Base-by-base conservation (phyloP, 495 filamentous ascomycete species). In the Trichoderma gamsii region DNA sequence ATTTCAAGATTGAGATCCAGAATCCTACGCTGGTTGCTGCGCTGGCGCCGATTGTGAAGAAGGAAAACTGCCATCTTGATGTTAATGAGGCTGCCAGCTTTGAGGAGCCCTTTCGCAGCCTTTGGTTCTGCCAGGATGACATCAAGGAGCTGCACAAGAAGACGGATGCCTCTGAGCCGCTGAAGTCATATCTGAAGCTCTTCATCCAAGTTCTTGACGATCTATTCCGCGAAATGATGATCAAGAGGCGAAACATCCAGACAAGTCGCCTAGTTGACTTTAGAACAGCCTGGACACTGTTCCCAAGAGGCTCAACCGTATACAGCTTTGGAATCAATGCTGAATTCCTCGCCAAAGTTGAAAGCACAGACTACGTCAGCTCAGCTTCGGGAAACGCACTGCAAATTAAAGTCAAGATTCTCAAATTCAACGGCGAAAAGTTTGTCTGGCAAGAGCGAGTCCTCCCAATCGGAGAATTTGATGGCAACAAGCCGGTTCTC, bases 111-210 rank as follows among this genome's bases (percentile, higher is more conserved):
- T 80, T 81, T 70, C 73, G 68, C 29, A 66, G 71, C 38, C 70
- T 81, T 15, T 81, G 72, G 71, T 80, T 80, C 71, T 71, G 69
- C 59, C 74, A 80, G 69, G 71, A 75, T 63, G 73, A 75, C 64
- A 77, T 80, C 65, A 44, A 69, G 52, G 73, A 69, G 25, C 65
- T 73, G 44, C 63, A 69, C 52, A 59, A 67, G 5, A 46, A 49
- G 9, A 70, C 72, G 29, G 68, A 69, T 13, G 29, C 66, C 0
- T 51, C 64, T 38, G 64, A 71, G 15, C 64, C 74, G 0, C 66
- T 76, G 12, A 67, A 71, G 32, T 71, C 77, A 32, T 77, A 76
- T 67, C 41, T 79, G 32, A 69, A 71, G 15, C 71, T 78, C 0
- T 67, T 81, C 3, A 64, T 79, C 59, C 68, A 69, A 32, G 73